Evolutionary conservation across 108 stramenopile species (phyloP).

Genomic region (Cyclotella atomus): DNA sequence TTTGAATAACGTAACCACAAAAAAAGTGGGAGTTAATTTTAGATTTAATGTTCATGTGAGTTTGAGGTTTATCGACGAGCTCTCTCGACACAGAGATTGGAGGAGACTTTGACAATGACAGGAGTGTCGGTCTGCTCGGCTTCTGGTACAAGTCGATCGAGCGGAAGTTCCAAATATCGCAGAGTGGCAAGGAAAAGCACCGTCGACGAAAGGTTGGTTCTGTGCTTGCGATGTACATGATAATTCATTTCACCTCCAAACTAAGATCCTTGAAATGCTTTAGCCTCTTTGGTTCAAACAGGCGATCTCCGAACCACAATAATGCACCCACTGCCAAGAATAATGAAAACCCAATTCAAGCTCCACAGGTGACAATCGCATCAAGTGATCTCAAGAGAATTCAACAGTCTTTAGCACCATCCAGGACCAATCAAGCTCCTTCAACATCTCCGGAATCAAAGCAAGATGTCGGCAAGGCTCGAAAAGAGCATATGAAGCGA

Average conservation of each 20-base stretch:
- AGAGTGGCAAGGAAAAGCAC: constrained; percentile 37
- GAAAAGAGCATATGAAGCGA: constrained; percentile 69
- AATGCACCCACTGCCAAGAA: background rate
- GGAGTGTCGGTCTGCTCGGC: constrained; percentile 25
- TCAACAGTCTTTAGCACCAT: constrained; percentile 28
- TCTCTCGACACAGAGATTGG: no score
- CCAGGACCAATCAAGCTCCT: constrained; percentile 1
- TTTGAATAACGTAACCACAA: background rate
- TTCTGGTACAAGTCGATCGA: constrained; percentile 40
- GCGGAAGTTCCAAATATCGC: constrained; percentile 41
- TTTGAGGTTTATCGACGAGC: no score
- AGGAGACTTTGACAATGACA: no score
- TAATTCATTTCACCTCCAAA: background rate
- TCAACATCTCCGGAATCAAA: constrained; percentile 2
- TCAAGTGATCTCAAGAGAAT: constrained; percentile 41
- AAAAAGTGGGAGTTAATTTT: no score
- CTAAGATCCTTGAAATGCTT: background rate
- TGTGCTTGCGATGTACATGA: background rate
- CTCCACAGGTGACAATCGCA: constrained; percentile 25
- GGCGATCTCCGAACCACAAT: constrained; percentile 4
- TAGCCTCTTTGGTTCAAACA: constrained; percentile 47
- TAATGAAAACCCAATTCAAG: background rate
- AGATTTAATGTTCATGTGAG: no score
- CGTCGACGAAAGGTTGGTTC: constrained; percentile 51
- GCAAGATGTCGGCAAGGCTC: constrained; percentile 34